phyloP scores from a whole-genome alignment of 1,139 yeast species.

The Schizosaccharomyces versatilis region DNA sequence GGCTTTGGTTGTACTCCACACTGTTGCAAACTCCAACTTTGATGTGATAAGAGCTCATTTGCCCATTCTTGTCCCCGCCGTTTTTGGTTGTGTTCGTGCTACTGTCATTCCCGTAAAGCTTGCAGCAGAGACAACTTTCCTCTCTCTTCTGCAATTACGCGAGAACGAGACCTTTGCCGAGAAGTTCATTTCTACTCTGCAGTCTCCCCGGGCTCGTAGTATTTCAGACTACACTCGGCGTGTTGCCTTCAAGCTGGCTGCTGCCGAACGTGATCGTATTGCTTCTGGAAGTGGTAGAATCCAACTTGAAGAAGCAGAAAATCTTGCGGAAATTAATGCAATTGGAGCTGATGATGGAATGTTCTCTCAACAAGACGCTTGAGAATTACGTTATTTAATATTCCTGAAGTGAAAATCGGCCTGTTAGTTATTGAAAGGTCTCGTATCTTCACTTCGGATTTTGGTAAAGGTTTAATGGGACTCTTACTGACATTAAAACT shows the following conservation, averaged over 20 bases:
- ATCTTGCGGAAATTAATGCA: neutral
- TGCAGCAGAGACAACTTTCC: slow-evolving; percentile 81
- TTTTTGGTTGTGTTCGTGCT: slow-evolving; percentile 69
- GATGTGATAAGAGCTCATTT: slow-evolving; percentile 30
- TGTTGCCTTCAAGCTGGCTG: slow-evolving; percentile 8
- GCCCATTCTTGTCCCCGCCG: slow-evolving; percentile 43
- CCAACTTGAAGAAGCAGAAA: neutral
- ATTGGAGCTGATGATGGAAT: neutral
- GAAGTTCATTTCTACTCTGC: slow-evolving; percentile 29
- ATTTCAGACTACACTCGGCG: slow-evolving; percentile 10
- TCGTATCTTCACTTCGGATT: too few species aligned
- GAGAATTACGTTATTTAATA: too few species aligned
- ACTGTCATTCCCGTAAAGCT: slow-evolving; percentile 70
- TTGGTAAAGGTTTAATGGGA: too few species aligned
- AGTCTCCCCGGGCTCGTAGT: slow-evolving; percentile 7
- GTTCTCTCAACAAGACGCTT: neutral
- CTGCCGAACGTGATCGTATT: slow-evolving; percentile 7
- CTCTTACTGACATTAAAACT: too few species aligned
- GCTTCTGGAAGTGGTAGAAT: neutral
- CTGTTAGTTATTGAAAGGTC: too few species aligned
- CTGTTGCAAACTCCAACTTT: slow-evolving; percentile 43
- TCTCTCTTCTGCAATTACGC: slow-evolving; percentile 48
- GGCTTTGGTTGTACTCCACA: slow-evolving; percentile 52
- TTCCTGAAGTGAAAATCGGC: too few species aligned
- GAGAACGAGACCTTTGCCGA: slow-evolving; percentile 50